phyloP scores from a whole-genome alignment of 768 basidiomycete species.

The Lyophyllum atratum region DNA sequence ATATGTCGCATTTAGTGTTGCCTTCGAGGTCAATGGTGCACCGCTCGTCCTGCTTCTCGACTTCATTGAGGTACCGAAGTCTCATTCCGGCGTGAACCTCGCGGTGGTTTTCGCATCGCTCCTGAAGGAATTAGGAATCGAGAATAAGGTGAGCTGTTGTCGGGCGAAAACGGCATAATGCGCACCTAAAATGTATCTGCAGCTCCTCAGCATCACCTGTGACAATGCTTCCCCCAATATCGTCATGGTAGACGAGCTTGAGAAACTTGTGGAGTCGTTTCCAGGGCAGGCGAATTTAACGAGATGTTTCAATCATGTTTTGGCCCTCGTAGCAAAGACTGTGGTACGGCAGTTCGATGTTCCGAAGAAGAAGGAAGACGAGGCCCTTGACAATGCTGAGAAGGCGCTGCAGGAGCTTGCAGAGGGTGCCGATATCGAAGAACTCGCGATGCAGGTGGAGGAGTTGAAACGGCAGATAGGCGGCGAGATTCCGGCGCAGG shows the following conservation, averaged over 20 bases:
- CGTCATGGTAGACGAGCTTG: conserved; percentile 31
- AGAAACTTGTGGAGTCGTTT: conserved; percentile 19
- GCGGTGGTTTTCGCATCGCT: conserved; percentile 32
- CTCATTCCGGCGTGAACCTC: conserved; percentile 35
- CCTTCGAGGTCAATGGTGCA: conserved; percentile 21
- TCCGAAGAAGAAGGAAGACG: conserved; percentile 13
- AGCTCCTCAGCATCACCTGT: conserved; percentile 34
- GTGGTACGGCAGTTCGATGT: conserved; percentile 35
- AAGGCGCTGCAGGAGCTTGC: conserved; percentile 14
- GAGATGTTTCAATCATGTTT: conserved; percentile 38
- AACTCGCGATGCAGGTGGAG: conserved; percentile 10
- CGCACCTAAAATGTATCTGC: not conserved
- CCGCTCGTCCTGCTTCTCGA: conserved; percentile 16
- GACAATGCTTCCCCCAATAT: conserved; percentile 40
- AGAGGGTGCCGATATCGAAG: conserved; percentile 11
- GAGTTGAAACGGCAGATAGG: conserved; percentile 9
- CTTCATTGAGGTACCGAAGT: conserved; percentile 35
- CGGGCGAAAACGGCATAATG: not conserved
- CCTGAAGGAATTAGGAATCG: conserved; percentile 35
- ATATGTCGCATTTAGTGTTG: conserved; percentile 23
- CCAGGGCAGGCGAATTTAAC: conserved; percentile 24
- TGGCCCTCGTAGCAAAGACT: conserved; percentile 37
- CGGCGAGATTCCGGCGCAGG: conserved; percentile 10
- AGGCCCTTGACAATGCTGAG: conserved; percentile 3
- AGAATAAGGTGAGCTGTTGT: conserved; percentile 28